A percentile compares a stretch with the other conserved stretches of the same genome.
Conservation (phyloP, 2,329 filamentous ascomycete genomes). For the Diaporthe eres region DNA sequence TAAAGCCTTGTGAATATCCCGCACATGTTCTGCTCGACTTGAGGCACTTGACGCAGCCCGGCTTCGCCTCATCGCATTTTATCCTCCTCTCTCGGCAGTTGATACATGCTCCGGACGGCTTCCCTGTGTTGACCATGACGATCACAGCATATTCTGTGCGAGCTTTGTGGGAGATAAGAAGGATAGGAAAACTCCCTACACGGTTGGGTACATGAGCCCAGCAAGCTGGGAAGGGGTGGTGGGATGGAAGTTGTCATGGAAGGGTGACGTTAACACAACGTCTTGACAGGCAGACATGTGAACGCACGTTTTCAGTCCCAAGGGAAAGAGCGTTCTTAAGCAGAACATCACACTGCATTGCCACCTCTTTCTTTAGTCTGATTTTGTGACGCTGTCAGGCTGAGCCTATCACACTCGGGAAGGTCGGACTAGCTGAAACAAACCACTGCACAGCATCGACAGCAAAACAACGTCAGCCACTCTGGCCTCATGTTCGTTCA, state of each 20-base stretch:
- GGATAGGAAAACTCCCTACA: neutral
- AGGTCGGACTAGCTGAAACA: conserved; percentile 29
- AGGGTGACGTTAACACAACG: neutral
- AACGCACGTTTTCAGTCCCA: neutral
- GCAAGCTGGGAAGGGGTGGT: neutral
- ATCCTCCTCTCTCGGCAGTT: conserved; percentile 39
- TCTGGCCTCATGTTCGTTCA: conserved; percentile 21
- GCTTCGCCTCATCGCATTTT: conserved; percentile 40
- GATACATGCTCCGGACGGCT: conserved; percentile 35
- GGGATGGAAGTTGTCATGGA: neutral
- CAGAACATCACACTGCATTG: conserved; percentile 11
- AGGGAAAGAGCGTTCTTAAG: conserved; percentile 21
- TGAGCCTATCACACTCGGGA: conserved; percentile 23
- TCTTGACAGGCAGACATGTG: conserved; percentile 1
- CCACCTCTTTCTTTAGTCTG: conserved; percentile 15
- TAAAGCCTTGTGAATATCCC: conserved; percentile 34
- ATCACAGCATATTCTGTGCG: conserved; percentile 11
- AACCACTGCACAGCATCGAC: conserved; percentile 32
- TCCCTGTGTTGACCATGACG: conserved; percentile 38
- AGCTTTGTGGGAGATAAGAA: neutral
- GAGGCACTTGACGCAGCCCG: conserved; percentile 40
- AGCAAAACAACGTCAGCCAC: conserved; percentile 22
- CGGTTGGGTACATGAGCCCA: neutral
- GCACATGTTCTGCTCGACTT: conserved; percentile 34
- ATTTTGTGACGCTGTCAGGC: conserved; percentile 23